Percentiles rank a stretch among this genome's conserved stretches.
Evolutionary conservation across 371 early-diverging fungal species (phyloP).

Genomic region (Mucor mucedo): DNA sequence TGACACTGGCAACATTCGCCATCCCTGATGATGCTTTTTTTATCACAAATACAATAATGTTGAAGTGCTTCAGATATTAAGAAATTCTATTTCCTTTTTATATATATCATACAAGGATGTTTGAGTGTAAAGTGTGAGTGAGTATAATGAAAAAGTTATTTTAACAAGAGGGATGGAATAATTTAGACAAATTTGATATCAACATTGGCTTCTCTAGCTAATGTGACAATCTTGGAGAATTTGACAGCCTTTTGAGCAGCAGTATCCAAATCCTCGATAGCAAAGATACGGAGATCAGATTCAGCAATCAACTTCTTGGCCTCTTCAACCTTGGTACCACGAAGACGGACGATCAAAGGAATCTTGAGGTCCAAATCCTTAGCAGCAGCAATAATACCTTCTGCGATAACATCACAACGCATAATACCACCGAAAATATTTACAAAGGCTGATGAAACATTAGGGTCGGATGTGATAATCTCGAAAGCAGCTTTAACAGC

Average conservation of each 20-base stretch:
- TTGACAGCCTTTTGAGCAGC: slow-evolving; percentile 95
- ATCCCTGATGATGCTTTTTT: too few species aligned
- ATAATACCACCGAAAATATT: slow-evolving; percentile 99
- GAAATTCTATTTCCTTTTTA: too few species aligned
- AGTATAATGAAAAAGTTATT: too few species aligned
- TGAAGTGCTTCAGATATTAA: too few species aligned
- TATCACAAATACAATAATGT: too few species aligned
- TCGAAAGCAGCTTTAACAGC: slow-evolving; percentile 98
- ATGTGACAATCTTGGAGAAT: slow-evolving; percentile 84
- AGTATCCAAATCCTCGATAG: slow-evolving; percentile 93
- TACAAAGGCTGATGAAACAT: slow-evolving; percentile 94
- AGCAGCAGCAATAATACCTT: slow-evolving; percentile 97
- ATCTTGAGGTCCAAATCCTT: slow-evolving; percentile 89
- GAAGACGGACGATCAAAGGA: slow-evolving; percentile 95
- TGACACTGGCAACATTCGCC: too few species aligned
- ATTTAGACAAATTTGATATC: slow-evolving; percentile 61
- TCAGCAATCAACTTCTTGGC: slow-evolving; percentile 75
- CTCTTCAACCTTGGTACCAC: slow-evolving; percentile 76
- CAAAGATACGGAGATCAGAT: slow-evolving; percentile 90
- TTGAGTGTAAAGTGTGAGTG: too few species aligned
- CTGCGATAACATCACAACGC: slow-evolving; percentile 98
- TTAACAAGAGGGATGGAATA: not conserved
- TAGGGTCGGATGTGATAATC: slow-evolving; percentile 95
- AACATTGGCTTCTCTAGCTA: slow-evolving; percentile 74
- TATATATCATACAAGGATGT: too few species aligned